phyloP scores from a whole-genome alignment of 192 early-diverging fungal genomes.

The Coemansia biformis region DNA sequence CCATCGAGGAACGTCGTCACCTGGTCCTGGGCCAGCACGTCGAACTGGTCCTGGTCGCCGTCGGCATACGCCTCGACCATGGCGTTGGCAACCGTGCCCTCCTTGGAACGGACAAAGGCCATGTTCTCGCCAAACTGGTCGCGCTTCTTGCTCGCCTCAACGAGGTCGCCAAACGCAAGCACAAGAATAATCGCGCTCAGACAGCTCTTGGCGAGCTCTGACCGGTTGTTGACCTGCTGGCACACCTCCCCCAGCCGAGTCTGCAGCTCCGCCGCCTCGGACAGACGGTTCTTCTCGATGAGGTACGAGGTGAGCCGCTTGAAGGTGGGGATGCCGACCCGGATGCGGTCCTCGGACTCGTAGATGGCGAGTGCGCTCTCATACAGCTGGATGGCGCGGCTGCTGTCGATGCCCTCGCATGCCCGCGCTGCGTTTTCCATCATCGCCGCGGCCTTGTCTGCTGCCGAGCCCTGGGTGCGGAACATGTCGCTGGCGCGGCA shows the following conservation, averaged over 20 bases:
- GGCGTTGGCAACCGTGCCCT: slow-evolving; percentile 27
- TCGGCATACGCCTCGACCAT: slow-evolving; percentile 35
- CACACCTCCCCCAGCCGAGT: slow-evolving; percentile 29
- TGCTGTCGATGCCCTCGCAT: slow-evolving; percentile 32
- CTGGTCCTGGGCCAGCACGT: slow-evolving; percentile 15
- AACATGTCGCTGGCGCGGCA: slow-evolving; percentile 41
- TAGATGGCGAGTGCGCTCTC: slow-evolving; percentile 37
- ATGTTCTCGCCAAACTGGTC: slow-evolving; percentile 33
- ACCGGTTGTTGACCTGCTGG: slow-evolving; percentile 33
- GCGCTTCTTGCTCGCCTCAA: slow-evolving; percentile 37
- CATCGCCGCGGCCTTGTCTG: slow-evolving; percentile 39
- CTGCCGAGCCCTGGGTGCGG: slow-evolving; percentile 36
- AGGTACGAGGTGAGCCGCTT: slow-evolving; percentile 23
- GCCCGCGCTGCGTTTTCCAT: slow-evolving; percentile 37
- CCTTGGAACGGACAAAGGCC: slow-evolving; percentile 26
- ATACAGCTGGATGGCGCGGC: slow-evolving; percentile 31
- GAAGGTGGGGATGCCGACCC: slow-evolving; percentile 36
- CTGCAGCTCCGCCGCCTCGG: slow-evolving; percentile 27
- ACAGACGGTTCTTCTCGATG: slow-evolving; percentile 24
- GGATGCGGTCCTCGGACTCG: slow-evolving; percentile 39
- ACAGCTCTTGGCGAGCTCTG: slow-evolving; percentile 29
- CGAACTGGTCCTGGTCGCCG: slow-evolving; percentile 40
- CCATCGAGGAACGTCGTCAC: slow-evolving; percentile 22
- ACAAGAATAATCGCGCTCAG: slow-evolving; percentile 28
- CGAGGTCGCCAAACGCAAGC: slow-evolving; percentile 40